phyloP scores from a whole-genome alignment of 1,284 basidiomycete genomes.

The Meripilus lineatus region DNA sequence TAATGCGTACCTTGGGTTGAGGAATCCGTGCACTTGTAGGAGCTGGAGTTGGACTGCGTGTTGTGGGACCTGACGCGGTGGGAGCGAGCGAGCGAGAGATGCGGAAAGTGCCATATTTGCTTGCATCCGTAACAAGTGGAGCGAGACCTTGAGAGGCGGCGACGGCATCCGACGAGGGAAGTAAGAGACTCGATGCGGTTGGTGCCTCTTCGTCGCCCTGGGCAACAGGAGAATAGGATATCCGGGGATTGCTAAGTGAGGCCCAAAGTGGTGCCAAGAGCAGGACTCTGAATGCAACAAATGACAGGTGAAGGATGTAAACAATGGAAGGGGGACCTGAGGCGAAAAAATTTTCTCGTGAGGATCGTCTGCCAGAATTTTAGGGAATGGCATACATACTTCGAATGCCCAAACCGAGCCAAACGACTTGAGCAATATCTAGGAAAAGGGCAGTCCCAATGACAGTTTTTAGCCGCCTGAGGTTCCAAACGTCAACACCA shows the following conservation, averaged over 20 bases:
- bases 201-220: conserved; percentile 38
- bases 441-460: conserved; percentile 48
- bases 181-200: conserved; percentile 47
- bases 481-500: conserved; percentile 66
- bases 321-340: conserved; percentile 35
- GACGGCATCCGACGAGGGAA: conserved; percentile 39
- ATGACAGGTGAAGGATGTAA: conserved; percentile 52
- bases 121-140: conserved; percentile 38
- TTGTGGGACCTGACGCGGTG: conserved; percentile 46
- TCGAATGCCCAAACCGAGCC: conserved; percentile 45
- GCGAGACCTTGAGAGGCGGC: conserved; percentile 43
- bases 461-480: conserved; percentile 51
- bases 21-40: conserved; percentile 34
- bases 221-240: conserved; percentile 50
- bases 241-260: conserved; percentile 41
- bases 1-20: conserved; percentile 28
- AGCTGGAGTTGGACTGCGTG: conserved; percentile 57
- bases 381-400: conserved; percentile 37
- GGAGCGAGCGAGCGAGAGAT: conserved; percentile 43
- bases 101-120: conserved; percentile 74
- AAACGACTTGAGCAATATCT: conserved; percentile 53
- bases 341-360: not conserved
- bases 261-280: conserved; percentile 51
- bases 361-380: not conserved
- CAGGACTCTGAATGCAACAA: conserved; percentile 62